phyloP scores from a whole-genome alignment of 257 asterid species.

The Linderniella brevidens region DNA sequence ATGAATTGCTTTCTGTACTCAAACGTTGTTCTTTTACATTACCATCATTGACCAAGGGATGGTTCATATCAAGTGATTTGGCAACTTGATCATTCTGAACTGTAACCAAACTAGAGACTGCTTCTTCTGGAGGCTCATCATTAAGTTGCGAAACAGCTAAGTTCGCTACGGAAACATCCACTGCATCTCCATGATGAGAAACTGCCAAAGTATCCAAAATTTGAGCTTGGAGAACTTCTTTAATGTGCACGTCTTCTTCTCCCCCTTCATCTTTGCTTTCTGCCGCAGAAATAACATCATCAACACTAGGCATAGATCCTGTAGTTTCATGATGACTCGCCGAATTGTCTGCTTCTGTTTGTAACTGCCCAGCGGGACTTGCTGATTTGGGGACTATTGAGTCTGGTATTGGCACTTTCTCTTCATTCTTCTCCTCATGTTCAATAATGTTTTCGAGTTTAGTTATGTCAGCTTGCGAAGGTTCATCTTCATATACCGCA shows the following conservation, averaged over 20 bases:
- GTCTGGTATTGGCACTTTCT: constrained; percentile 16
- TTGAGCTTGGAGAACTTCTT: constrained; percentile 26
- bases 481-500: constrained; percentile 23
- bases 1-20: constrained; percentile 21
- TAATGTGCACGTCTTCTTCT: constrained; percentile 15
- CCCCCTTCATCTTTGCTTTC: constrained; percentile 21
- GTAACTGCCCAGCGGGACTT: constrained; percentile 6
- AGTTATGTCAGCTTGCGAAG: constrained; percentile 18
- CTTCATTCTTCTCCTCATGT: constrained; percentile 17
- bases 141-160: constrained; percentile 16
- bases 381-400: constrained; percentile 16
- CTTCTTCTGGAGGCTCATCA: constrained; percentile 20
- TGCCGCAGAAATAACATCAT: constrained; percentile 12
- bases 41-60: constrained; percentile 16
- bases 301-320: constrained; percentile 12
- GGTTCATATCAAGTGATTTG: constrained; percentile 17
- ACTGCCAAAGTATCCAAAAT: constrained; percentile 18
- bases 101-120: constrained; percentile 14
- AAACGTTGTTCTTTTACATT: constrained; percentile 17
- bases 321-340: constrained; percentile 17
- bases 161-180: constrained; percentile 22
- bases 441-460: constrained; percentile 17
- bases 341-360: constrained; percentile 16
- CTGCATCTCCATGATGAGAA: constrained; percentile 20
- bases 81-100: constrained; percentile 19